These are phyloP conservation scores for Amaranthus hypochondriacus DNA, from an alignment of 148 eudicot species.

Conservation along the genomic window DNA sequence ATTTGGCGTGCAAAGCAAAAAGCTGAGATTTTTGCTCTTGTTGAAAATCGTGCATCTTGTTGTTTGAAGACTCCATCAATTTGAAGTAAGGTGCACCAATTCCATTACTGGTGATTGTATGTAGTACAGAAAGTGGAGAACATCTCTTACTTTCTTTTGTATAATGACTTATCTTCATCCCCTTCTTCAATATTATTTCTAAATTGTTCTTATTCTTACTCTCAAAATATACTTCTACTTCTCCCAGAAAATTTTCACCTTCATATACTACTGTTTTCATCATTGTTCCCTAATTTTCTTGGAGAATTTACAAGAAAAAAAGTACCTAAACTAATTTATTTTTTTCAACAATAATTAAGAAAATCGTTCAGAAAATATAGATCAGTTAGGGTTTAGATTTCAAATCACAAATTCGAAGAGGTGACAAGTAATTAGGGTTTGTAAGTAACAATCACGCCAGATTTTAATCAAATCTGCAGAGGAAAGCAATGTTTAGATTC, in stretches of 20 bases:
- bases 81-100: conserved; percentile 56
- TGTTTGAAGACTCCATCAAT: conserved; percentile 60
- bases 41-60: conserved; percentile 11
- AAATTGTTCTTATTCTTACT: conserved; percentile 27
- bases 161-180: conserved; percentile 57
- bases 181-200: conserved; percentile 25
- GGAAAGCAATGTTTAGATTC: not conserved
- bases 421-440: conserved; percentile 20
- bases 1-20: conserved; percentile 62
- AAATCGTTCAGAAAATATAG: not conserved
- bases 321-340: not conserved
- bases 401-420: not conserved
- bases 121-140: conserved; percentile 86
- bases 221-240: conserved; percentile 60
- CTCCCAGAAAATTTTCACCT: conserved; percentile 77
- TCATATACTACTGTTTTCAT: conserved; percentile 59
- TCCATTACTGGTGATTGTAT: conserved; percentile 37
- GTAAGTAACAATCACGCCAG: conserved; percentile 2
- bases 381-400: conserved; percentile 13
- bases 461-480: conserved; percentile 16
- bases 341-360: not conserved
- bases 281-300: conserved; percentile 9
- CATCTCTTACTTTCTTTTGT: conserved; percentile 85
- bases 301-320: too few species aligned
- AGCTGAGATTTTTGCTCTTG: conserved; percentile 44